A percentile compares a stretch with the other conserved stretches of the same genome.
phyloP scores from a whole-genome alignment of 2,329 filamentous ascomycete species.

The Verticillium longisporum region DNA sequence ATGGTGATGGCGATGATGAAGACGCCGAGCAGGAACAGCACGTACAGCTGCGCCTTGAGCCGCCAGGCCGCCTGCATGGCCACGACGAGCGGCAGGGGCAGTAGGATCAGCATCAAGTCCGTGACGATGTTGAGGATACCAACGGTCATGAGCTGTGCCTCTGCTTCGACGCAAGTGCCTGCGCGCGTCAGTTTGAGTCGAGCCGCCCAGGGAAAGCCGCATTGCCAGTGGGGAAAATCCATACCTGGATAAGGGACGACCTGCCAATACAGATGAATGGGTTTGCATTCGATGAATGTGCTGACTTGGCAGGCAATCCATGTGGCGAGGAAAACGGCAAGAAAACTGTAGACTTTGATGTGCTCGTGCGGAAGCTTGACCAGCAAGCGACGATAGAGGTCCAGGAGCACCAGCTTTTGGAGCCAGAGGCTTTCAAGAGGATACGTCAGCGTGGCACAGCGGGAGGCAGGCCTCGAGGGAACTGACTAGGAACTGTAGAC shows the following conservation, averaged over 20 bases:
- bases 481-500: constrained; percentile 27
- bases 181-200: too few relatives aligned
- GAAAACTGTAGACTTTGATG: constrained; percentile 17
- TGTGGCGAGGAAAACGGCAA: constrained; percentile 19
- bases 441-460: background rate
- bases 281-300: constrained; percentile 29
- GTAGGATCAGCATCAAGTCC: constrained; percentile 19
- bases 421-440: constrained; percentile 15
- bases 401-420: constrained; percentile 20
- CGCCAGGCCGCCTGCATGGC: constrained; percentile 18
- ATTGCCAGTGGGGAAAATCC: background rate
- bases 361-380: constrained; percentile 15
- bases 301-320: constrained; percentile 23
- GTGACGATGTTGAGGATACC: constrained; percentile 25
- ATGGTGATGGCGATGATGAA: constrained; percentile 31
- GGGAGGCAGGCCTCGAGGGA: too few relatives aligned
- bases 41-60: constrained; percentile 23
- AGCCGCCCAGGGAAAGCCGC: too few relatives aligned
- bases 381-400: constrained; percentile 17
- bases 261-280: constrained; percentile 50
- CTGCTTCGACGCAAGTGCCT: constrained; percentile 20
- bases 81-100: constrained; percentile 22
- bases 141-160: constrained; percentile 23
- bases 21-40: constrained; percentile 27
- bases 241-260: constrained; percentile 34